Evolutionary conservation across 2,329 filamentous ascomycete genomes (phyloP).

Genomic region (Fusarium siculi): DNA sequence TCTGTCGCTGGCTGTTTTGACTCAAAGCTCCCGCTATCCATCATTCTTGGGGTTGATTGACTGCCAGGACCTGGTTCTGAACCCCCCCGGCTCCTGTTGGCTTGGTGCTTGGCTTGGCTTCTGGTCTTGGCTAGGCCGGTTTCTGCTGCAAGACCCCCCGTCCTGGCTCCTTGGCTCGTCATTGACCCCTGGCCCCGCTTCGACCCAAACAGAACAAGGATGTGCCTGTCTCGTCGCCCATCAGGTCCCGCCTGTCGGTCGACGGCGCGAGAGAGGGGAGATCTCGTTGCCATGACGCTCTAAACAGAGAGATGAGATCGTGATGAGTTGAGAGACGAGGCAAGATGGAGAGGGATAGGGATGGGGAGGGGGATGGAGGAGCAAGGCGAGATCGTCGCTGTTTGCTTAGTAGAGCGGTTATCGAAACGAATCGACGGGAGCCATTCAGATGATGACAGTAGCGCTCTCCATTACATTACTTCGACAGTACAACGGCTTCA

Average conservation of each 20-base stretch:
- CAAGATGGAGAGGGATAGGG: background rate
- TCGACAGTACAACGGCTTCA: background rate
- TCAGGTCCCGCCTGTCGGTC: conserved; percentile 30
- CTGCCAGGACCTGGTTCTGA: conserved; percentile 5
- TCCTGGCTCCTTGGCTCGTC: conserved; percentile 11
- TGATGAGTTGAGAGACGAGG: conserved; percentile 6
- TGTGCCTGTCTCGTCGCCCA: conserved; percentile 10
- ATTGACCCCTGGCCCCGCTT: conserved; percentile 22
- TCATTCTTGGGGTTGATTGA: background rate
- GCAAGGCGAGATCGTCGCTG: background rate
- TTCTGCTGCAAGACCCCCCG: conserved; percentile 20
- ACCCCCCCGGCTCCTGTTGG: background rate
- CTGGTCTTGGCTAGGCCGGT: conserved; percentile 19
- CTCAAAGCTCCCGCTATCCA: background rate
- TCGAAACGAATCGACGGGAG: background rate
- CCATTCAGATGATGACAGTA: conserved; percentile 4
- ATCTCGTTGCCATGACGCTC: conserved; percentile 28
- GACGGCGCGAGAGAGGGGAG: conserved; percentile 27
- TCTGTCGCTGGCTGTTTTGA: background rate
- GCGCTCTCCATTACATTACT: background rate
- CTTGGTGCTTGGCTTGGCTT: conserved; percentile 17
- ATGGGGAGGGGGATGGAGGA: background rate
- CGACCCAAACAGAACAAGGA: conserved; percentile 11
- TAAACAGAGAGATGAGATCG: conserved; percentile 13
- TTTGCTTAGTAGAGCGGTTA: conserved; percentile 7